A percentile compares a stretch with the other conserved stretches of the same genome.
Evolutionary conservation across 78 protist genomes (phyloP).

Genomic region (Speleostelium caveatum): DNA sequence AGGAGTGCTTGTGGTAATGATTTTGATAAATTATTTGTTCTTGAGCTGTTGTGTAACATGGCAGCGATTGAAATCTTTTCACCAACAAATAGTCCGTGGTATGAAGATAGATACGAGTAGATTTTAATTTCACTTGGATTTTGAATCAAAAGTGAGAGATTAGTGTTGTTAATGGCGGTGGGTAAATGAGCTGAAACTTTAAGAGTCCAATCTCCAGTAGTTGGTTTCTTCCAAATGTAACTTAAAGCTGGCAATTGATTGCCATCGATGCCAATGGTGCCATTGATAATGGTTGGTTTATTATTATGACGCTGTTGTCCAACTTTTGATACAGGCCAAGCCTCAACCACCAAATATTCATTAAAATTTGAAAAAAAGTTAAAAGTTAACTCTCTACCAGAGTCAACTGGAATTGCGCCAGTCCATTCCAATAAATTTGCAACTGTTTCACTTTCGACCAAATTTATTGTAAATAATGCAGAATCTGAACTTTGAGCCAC

Average conservation of each 20-base stretch:
- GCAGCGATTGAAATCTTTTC: conserved; percentile 52
- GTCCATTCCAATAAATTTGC: conserved; percentile 26
- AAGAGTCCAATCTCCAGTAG: conserved; percentile 65
- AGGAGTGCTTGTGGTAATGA: conserved; percentile 27
- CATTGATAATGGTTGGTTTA: conserved; percentile 16
- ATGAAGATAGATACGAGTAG: conserved; percentile 49
- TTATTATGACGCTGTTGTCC: not conserved
- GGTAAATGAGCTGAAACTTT: conserved; percentile 32
- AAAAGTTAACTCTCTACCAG: conserved; percentile 32
- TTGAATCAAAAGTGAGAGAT: not conserved
- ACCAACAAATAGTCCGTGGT: conserved; percentile 48
- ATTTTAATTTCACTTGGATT: conserved; percentile 59
- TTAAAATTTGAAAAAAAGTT: conserved; percentile 18
- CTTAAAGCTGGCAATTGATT: conserved; percentile 16
- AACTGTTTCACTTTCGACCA: conserved; percentile 4
- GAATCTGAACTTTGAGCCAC: conserved; percentile 56
- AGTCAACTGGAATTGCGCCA: conserved; percentile 59
- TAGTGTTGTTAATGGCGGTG: not conserved
- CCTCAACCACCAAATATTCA: not conserved
- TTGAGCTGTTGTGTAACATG: conserved; percentile 18
- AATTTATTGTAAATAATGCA: conserved; percentile 10
- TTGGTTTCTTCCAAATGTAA: conserved; percentile 23
- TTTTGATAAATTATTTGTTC: conserved; percentile 15
- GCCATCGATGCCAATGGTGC: conserved; percentile 70
- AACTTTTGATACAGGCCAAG: conserved; percentile 19